Evolutionary conservation across 2,329 filamentous ascomycete genomes (phyloP), one percentile per base, ranked within the genome.

Genomic region (Trematosphaeria pertusa): DNA sequence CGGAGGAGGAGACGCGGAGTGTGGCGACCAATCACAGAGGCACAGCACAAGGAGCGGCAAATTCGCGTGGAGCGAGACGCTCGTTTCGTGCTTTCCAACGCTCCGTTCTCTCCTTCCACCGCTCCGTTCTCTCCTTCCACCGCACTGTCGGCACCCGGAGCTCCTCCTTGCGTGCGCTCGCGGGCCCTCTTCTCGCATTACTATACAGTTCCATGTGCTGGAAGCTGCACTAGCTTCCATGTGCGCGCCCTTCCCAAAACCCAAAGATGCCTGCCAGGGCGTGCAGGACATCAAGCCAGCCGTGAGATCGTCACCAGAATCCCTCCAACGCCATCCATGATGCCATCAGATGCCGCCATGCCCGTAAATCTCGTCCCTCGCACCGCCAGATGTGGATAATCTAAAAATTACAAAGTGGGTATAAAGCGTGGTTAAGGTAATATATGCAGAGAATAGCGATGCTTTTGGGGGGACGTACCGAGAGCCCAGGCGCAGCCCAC

Each of bases 381-480:
- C 53, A 35, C 52, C 46, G 38, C 26, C 45, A 57, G 46, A 20
- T 31, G 50, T 50, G 43, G 50, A 53, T 59, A 52, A 57, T 58
- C 58, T 62, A 59, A 57, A 65, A 69, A 71, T 67, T 70, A 70
- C 60, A 70, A 67, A 64, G 48, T 63, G 70, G 70, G 69, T 73
- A 73, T 73, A 72, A 63, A 58, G 61, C 69, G 62, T 37, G 39
- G 51, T 44, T 30, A 59, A 56, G 53, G 52, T 62, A 67, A 59
- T 69, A 71, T 71, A 60, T 67, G 65, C 64, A 72, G 61, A 54
- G 57, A 64, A 67, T 47, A 60, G 61, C 54, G 62, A 58, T 58
- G 59, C 61, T 64, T 64, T 57, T 52, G 17, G 48, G n/a, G 46
- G 38, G 43, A 56, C 26, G 48, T 37, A 22, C 43, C 37, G 14